Evolutionary conservation across 1,139 yeast genomes (phyloP).

Genomic region (Diutina mesorugosa): DNA sequence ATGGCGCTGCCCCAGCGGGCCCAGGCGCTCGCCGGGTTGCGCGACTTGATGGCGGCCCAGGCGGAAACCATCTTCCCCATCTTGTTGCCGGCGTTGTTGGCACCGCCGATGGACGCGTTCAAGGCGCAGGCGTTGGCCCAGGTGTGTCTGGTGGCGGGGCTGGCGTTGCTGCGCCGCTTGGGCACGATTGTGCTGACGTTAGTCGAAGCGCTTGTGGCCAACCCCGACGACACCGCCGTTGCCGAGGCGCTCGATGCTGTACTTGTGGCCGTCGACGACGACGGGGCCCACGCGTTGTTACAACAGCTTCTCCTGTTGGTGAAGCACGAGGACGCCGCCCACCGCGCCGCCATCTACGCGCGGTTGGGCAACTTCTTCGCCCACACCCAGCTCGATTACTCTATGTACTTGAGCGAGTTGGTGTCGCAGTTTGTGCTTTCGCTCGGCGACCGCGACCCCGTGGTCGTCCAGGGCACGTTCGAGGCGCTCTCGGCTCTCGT

Average conservation of each 20-base stretch:
- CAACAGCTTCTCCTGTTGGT: conserved; percentile 68
- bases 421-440: conserved; percentile 58
- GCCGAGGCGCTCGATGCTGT: conserved; percentile 54
- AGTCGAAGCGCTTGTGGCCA: conserved; percentile 43
- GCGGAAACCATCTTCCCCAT: conserved; percentile 91
- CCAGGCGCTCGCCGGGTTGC: conserved; percentile 78
- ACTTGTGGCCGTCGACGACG: conserved; percentile 62
- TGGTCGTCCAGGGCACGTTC: conserved; percentile 59
- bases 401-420: conserved; percentile 66
- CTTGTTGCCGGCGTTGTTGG: conserved; percentile 70
- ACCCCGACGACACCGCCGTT: conserved; percentile 23
- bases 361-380: conserved; percentile 53
- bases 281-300: conserved; percentile 75
- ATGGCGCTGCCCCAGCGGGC: conserved; percentile 45
- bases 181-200: conserved; percentile 61
- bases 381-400: conserved; percentile 54
- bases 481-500: conserved; percentile 54
- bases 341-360: conserved; percentile 54
- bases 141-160: conserved; percentile 83
- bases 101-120: conserved; percentile 71
- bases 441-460: conserved; percentile 56
- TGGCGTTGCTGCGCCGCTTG: conserved; percentile 63
- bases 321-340: conserved; percentile 60
- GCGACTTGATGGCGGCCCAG: conserved; percentile 86
- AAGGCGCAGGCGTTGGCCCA: conserved; percentile 84